Percentiles rank a stretch among this genome's conserved stretches.
These are phyloP conservation scores for Sisymbrium irio DNA, from an alignment of 345 rosid genomes.

Conservation along the genomic window DNA sequence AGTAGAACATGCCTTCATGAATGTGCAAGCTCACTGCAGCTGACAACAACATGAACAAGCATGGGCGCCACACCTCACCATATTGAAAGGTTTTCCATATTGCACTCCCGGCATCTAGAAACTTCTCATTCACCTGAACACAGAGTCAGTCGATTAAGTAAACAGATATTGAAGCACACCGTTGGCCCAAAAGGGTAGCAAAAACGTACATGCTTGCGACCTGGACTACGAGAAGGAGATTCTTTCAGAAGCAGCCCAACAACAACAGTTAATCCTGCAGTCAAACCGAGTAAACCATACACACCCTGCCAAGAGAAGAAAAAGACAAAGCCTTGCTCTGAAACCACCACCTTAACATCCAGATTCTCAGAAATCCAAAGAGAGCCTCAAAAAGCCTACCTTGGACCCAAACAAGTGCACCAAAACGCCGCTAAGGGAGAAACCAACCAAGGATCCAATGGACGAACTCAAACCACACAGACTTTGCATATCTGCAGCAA, in stretches of 20 bases:
- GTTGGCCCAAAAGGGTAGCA: neutral
- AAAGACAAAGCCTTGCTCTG: neutral
- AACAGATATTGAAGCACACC: neutral
- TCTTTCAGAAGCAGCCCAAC: constrained; percentile 55
- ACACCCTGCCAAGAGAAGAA: constrained; percentile 53
- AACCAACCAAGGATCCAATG: constrained; percentile 63
- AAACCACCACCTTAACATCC: neutral
- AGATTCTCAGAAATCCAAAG: neutral
- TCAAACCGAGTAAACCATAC: constrained; percentile 56
- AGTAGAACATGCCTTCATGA: constrained; percentile 82
- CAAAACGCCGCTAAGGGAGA: constrained; percentile 60
- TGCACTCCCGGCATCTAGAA: constrained; percentile 56
- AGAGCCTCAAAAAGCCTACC: constrained; percentile 34
- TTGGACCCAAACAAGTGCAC: constrained; percentile 57
- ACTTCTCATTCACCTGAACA: constrained; percentile 53
- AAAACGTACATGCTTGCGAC: constrained; percentile 42
- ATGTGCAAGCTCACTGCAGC: constrained; percentile 62
- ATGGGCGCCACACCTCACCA: constrained; percentile 69
- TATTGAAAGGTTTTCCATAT: constrained; percentile 62
- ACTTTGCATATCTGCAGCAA: constrained; percentile 75
- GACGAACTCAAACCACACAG: constrained; percentile 68
- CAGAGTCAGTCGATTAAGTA: constrained; percentile 18
- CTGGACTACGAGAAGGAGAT: constrained; percentile 37
- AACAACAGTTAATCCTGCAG: constrained; percentile 47
- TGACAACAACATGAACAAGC: constrained; percentile 63